Evolutionary conservation across 2,329 filamentous ascomycete species (phyloP).

Genomic region (Cercospora sojina): DNA sequence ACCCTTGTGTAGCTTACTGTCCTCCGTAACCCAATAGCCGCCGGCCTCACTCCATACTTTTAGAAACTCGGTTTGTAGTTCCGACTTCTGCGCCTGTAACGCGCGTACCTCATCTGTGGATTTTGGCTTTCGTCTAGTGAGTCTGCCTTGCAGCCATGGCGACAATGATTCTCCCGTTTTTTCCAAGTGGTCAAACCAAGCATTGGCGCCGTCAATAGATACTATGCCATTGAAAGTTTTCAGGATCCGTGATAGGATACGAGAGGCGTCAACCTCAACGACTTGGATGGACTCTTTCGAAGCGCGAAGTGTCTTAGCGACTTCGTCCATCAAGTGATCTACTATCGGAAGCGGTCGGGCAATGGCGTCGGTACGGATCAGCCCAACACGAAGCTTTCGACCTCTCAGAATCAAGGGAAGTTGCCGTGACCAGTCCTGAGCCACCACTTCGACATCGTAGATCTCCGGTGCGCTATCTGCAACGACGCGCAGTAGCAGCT

Average conservation of each 20-base stretch:
- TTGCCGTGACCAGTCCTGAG: slow-evolving; percentile 41
- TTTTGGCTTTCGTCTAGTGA: slow-evolving; percentile 51
- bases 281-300: slow-evolving; percentile 49
- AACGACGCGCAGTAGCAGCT: slow-evolving; percentile 55
- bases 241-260: slow-evolving; percentile 56
- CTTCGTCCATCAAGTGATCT: slow-evolving; percentile 47
- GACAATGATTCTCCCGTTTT: slow-evolving; percentile 57
- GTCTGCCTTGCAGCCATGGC: slow-evolving; percentile 57
- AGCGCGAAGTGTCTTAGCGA: slow-evolving; percentile 42
- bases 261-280: slow-evolving; percentile 57
- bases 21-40: slow-evolving; percentile 35
- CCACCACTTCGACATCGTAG: slow-evolving; percentile 46
- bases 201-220: slow-evolving; percentile 56
- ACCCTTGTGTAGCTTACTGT: slow-evolving; percentile 17
- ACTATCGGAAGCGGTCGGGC: slow-evolving; percentile 55
- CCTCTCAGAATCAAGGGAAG: slow-evolving; percentile 25
- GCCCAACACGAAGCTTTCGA: slow-evolving; percentile 45
- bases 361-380: slow-evolving; percentile 53
- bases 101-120: slow-evolving; percentile 51
- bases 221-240: slow-evolving; percentile 59
- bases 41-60: slow-evolving; percentile 55
- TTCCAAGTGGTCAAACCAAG: slow-evolving; percentile 59
- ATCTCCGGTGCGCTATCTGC: slow-evolving; percentile 54
- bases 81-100: slow-evolving; percentile 53
- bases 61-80: slow-evolving; percentile 57